phyloP scores from a whole-genome alignment of 192 early-diverging fungal species.

The Phlyctochytrium bullatum region DNA sequence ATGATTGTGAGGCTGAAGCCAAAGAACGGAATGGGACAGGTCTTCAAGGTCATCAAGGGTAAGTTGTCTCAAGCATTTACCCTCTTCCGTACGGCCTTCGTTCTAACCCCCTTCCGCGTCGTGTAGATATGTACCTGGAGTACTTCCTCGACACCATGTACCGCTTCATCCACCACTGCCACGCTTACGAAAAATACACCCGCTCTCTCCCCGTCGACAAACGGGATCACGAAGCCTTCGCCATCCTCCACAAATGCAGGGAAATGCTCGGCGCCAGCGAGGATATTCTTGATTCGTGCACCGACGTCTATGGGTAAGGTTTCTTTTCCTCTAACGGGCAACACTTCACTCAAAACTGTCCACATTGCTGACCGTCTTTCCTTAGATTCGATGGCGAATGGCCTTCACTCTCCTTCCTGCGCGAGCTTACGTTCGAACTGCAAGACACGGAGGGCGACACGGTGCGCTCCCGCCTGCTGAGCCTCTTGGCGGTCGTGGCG shows the following conservation, averaged over 20 bases:
- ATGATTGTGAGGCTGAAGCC: background rate
- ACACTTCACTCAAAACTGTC: too few relatives aligned
- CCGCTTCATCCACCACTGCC: background rate
- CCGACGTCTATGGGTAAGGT: background rate
- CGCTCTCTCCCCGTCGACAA: too few relatives aligned
- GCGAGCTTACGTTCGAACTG: background rate
- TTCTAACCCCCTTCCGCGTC: too few relatives aligned
- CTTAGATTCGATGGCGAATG: background rate
- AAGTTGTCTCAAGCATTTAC: too few relatives aligned
- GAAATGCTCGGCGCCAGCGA: background rate
- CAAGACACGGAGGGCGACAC: background rate
- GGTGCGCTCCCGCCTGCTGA: too few relatives aligned
- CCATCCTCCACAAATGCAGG: too few relatives aligned
- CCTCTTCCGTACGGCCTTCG: too few relatives aligned
- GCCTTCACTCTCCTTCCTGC: background rate
- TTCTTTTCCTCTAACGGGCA: too few relatives aligned
- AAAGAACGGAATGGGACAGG: background rate
- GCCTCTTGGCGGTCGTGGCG: too few relatives aligned
- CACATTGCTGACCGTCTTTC: too few relatives aligned
- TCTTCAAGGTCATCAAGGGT: constrained; percentile 1
- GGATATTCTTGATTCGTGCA: background rate
- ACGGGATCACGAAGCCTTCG: too few relatives aligned
- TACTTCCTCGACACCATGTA: background rate
- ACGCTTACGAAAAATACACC: background rate
- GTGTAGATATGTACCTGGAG: background rate